A percentile compares a stretch with the other conserved stretches of the same genome.
Evolutionary conservation across 257 asterid species (phyloP).

Genomic region (Solanum phureja): DNA sequence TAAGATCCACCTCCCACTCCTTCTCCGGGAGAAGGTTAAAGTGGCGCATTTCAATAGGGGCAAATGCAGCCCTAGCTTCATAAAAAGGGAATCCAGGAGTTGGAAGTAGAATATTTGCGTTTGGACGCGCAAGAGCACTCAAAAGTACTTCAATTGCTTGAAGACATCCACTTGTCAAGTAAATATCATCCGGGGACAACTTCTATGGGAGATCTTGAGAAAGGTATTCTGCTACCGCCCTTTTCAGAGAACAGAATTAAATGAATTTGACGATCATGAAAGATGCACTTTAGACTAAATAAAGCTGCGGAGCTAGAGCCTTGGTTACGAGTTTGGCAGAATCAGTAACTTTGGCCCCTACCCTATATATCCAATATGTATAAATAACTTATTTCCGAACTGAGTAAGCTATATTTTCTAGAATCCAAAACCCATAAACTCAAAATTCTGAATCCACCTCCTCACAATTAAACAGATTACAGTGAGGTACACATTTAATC

Average conservation of each 20-base stretch:
- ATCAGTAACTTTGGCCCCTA: no score
- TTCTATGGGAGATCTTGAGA: no score
- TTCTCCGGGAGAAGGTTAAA: constrained; percentile 47
- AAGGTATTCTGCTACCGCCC: constrained; percentile 87
- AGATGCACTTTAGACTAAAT: neutral
- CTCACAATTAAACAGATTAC: neutral
- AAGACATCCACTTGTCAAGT: constrained; percentile 42
- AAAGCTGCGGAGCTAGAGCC: no score
- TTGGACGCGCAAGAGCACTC: constrained; percentile 44
- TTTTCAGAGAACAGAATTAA: constrained; percentile 6
- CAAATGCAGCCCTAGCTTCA: constrained; percentile 46
- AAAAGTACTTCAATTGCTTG: constrained; percentile 54
- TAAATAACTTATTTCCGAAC: no score
- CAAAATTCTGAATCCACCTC: no score
- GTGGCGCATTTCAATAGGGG: constrained; percentile 50
- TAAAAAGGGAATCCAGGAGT: constrained; percentile 55
- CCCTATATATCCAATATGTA: no score
- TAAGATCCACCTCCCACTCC: constrained; percentile 63
- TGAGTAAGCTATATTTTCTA: neutral
- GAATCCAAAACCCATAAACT: no score
- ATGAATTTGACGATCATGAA: neutral
- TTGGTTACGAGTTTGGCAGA: no score
- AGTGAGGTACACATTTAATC: neutral
- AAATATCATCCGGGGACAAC: constrained; percentile 43
- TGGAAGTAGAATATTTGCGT: constrained; percentile 53